Conservation (phyloP, 768 basidiomycete species). For the Mycena capillaripes region DNA sequence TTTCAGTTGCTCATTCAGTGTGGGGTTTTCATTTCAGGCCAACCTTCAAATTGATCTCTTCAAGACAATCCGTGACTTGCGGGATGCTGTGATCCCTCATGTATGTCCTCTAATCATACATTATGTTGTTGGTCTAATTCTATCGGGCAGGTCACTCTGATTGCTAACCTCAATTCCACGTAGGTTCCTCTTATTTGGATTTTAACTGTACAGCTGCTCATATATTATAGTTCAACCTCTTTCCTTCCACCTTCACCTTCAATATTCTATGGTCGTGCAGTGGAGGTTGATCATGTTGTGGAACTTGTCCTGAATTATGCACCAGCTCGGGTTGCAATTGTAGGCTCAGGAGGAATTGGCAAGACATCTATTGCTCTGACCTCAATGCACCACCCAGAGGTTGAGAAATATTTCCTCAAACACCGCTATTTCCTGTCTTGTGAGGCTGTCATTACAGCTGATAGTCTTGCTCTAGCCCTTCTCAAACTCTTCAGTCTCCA, state of each 20-base stretch:
- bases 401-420: conserved; percentile 35
- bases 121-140: not conserved
- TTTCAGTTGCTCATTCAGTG: not conserved
- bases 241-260: not conserved
- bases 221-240: not conserved
- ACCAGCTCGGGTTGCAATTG: conserved; percentile 40
- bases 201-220: not conserved
- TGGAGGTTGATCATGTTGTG: conserved; percentile 40
- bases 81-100: not conserved
- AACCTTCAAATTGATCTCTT: too few species aligned
- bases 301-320: conserved; percentile 25
- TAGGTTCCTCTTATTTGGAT: not conserved
- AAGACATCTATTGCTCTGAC: not conserved
- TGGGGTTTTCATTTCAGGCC: too few species aligned
- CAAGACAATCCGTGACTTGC: not conserved
- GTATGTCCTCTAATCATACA: not conserved
- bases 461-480: conserved; percentile 38
- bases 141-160: not conserved
- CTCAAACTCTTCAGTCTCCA: not conserved
- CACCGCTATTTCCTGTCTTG: conserved; percentile 47
- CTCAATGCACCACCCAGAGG: too few species aligned
- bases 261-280: conserved; percentile 43
- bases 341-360: conserved; percentile 41
- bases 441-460: conserved; percentile 38
- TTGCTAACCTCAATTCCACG: not conserved